phyloP scores from a whole-genome alignment of 192 early-diverging fungal species.

The Dispira simplex region DNA sequence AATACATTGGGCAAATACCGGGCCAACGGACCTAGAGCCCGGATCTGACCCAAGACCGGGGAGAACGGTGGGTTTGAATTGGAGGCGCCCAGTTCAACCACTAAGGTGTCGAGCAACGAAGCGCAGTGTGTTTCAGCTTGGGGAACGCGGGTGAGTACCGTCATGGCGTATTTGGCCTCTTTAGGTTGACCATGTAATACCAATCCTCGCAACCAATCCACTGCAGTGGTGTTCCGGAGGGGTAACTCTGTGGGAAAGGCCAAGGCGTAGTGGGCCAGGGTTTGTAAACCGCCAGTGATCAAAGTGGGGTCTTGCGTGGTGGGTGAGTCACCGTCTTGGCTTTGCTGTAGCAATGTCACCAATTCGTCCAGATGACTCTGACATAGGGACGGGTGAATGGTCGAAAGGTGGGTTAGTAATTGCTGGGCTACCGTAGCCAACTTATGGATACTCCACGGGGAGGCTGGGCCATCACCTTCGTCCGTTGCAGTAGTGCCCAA shows the following conservation, averaged over 20 bases:
- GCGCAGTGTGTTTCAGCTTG: conserved; percentile 28
- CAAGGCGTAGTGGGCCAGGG: conserved; percentile 60
- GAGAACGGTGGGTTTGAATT: conserved; percentile 16
- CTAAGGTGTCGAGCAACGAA: conserved; percentile 29
- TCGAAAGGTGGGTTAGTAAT: conserved; percentile 17
- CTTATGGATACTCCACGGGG: neutral
- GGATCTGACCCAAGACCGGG: conserved; percentile 26
- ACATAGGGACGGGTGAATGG: conserved; percentile 26
- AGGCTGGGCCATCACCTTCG: neutral
- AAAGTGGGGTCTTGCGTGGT: conserved; percentile 3
- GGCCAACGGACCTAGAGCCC: conserved; percentile 44
- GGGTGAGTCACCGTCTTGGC: conserved; percentile 17
- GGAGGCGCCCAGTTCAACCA: conserved; percentile 18
- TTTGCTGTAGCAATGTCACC: conserved; percentile 15
- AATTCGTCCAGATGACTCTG: conserved; percentile 17
- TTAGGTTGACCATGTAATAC: conserved; percentile 34
- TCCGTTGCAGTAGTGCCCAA: neutral
- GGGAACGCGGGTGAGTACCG: conserved; percentile 44
- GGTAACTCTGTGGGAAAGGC: conserved; percentile 35
- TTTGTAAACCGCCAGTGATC: conserved; percentile 30
- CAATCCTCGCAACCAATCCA: conserved; percentile 25
- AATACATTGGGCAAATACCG: conserved; percentile 36
- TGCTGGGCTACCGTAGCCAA: conserved; percentile 15
- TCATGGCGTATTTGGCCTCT: conserved; percentile 58
- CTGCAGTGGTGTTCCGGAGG: conserved; percentile 14